Percentiles rank a stretch among this genome's conserved stretches.
phyloP scores from a whole-genome alignment of 2,329 filamentous ascomycete species.

The Zymoseptoria ardabiliae region DNA sequence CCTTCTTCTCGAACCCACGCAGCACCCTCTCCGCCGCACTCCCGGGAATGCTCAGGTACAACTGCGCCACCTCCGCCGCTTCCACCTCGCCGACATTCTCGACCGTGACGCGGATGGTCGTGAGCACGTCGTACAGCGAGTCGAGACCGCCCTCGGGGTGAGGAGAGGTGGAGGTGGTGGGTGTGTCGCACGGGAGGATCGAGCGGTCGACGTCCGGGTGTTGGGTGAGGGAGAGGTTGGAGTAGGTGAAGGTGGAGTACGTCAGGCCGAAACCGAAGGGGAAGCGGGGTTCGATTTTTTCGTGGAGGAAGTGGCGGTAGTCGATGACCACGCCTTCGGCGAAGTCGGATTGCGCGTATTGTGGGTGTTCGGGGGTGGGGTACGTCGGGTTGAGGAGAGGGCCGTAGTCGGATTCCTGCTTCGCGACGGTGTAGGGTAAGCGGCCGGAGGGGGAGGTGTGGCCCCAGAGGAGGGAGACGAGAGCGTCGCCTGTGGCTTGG shows the following conservation, averaged over 20 bases:
- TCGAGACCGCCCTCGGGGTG: neutral
- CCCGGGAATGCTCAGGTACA: conserved; percentile 38
- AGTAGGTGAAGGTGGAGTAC: conserved; percentile 72
- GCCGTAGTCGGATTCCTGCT: conserved; percentile 25
- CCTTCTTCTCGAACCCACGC: conserved; percentile 33
- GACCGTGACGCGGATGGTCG: conserved; percentile 48
- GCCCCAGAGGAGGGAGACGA: conserved; percentile 24
- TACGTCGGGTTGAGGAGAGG: conserved; percentile 34
- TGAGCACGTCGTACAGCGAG: conserved; percentile 55
- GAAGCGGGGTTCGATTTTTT: conserved; percentile 34
- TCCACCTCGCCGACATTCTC: conserved; percentile 54
- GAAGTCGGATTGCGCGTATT: conserved; percentile 31
- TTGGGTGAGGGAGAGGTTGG: conserved; percentile 53
- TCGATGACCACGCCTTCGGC: conserved; percentile 67
- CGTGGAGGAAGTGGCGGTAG: conserved; percentile 49
- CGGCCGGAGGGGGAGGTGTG: conserved; percentile 23
- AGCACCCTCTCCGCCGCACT: conserved; percentile 14
- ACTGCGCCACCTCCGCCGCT: conserved; percentile 47
- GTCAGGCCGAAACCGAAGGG: conserved; percentile 47
- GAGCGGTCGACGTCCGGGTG: conserved; percentile 16
- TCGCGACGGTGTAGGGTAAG: conserved; percentile 28
- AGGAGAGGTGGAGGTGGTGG: neutral
- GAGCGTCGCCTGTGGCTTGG: conserved; percentile 18
- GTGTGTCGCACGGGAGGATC: neutral
- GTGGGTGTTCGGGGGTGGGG: conserved; percentile 11